Percentiles rank a stretch among this genome's conserved stretches.
phyloP scores from a whole-genome alignment of 352 stramenopile species.

The Phytophthora vignae region DNA sequence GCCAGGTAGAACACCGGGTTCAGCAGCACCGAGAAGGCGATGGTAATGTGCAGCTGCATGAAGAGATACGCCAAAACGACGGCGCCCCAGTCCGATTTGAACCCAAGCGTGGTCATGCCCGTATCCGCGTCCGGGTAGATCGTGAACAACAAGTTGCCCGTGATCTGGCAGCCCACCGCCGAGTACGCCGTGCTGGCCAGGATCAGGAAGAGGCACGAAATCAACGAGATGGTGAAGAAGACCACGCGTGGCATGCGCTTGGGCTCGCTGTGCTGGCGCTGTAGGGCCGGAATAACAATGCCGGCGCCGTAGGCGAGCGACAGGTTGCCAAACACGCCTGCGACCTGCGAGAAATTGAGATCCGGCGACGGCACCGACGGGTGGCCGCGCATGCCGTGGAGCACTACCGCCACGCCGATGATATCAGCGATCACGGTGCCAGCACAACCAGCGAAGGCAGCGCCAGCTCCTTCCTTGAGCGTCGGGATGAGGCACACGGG shows the following conservation, averaged over 20 bases:
- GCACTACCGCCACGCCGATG: conserved; percentile 27
- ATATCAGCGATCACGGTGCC: conserved; percentile 44
- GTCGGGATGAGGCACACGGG: conserved; percentile 63
- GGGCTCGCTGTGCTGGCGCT: conserved; percentile 29
- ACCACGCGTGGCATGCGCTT: conserved; percentile 52
- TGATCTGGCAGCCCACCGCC: conserved; percentile 48
- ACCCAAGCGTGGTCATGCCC: conserved; percentile 42
- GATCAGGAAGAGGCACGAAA: conserved; percentile 46
- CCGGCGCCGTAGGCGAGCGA: conserved; percentile 31
- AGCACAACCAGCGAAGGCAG: conserved; percentile 56
- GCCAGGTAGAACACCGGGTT: conserved; percentile 65
- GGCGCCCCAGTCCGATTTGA: conserved; percentile 36
- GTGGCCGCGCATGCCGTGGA: conserved; percentile 33
- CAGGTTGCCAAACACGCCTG: conserved; percentile 29
- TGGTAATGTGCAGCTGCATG: conserved; percentile 53
- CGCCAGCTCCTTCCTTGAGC: conserved; percentile 56
- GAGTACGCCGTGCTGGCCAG: conserved; percentile 45
- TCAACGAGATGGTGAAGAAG: conserved; percentile 43
- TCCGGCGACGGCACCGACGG: conserved; percentile 27
- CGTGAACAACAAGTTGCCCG: conserved; percentile 37
- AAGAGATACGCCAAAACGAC: conserved; percentile 53
- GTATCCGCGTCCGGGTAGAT: conserved; percentile 33
- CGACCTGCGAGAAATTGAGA: conserved; percentile 25
- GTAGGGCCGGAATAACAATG: conserved; percentile 26
- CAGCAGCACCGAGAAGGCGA: conserved; percentile 68